Conservation (phyloP, 2,329 filamentous ascomycete species). For the Magnaporthiopsis incrustans region DNA sequence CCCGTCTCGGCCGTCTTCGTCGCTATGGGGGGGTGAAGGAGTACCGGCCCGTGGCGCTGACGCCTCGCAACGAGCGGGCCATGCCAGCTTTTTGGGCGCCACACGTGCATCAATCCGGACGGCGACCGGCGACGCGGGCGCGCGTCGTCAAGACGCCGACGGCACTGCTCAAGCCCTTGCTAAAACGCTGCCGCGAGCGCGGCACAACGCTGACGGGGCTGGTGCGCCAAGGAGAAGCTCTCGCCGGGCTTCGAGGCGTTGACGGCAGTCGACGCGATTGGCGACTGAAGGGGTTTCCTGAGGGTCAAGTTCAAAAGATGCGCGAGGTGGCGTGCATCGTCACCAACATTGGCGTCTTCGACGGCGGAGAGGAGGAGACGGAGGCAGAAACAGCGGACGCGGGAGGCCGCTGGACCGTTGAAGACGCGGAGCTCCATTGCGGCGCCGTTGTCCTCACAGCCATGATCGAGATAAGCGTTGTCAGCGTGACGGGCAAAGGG, state of each 20-base stretch:
- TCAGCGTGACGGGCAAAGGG: background rate
- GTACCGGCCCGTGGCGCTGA: constrained; percentile 30
- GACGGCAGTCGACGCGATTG: background rate
- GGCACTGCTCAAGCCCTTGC: constrained; percentile 20
- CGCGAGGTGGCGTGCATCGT: background rate
- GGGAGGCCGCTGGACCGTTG: background rate
- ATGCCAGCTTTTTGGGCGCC: constrained; percentile 18
- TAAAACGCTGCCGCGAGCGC: constrained; percentile 32
- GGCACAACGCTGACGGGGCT: constrained; percentile 39
- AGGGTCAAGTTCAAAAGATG: background rate
- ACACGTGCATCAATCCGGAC: background rate
- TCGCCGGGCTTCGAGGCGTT: background rate
- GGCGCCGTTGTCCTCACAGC: background rate
- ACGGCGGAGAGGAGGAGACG: background rate
- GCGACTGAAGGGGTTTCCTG: background rate
- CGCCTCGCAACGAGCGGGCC: constrained; percentile 4
- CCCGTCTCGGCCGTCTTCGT: constrained; percentile 31
- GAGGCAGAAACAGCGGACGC: background rate
- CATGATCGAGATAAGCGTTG: background rate
- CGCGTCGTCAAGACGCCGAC: constrained; percentile 27
- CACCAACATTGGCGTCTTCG: constrained; percentile 2
- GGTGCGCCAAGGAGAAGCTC: constrained; percentile 19
- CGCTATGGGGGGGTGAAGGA: constrained; percentile 27
- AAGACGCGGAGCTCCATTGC: background rate
- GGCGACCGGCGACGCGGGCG: constrained; percentile 12